Conservation (phyloP, 306 rosid species). For the Vigna angularis region DNA sequence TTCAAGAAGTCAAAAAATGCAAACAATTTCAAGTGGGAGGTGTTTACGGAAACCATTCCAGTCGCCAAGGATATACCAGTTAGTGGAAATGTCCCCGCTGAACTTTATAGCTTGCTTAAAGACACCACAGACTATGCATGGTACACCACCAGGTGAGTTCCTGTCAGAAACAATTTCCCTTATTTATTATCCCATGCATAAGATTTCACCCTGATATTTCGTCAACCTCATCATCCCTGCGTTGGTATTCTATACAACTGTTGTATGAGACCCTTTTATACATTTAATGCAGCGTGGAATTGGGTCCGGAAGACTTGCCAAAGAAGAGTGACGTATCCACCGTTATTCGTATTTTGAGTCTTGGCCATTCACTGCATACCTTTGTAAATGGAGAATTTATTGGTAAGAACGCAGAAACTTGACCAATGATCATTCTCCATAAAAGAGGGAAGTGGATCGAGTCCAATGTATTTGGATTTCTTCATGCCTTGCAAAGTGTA, state of each 20-base stretch:
- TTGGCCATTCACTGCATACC: slow-evolving; percentile 75
- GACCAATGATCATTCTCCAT: neutral
- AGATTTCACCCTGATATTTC: neutral
- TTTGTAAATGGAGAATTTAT: slow-evolving; percentile 75
- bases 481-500: neutral
- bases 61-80: slow-evolving; percentile 48
- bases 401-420: slow-evolving; percentile 62
- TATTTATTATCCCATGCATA: neutral
- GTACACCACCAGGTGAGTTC: slow-evolving; percentile 80
- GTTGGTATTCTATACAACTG: neutral
- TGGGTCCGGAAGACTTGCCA: slow-evolving; percentile 73
- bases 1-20: slow-evolving; percentile 47
- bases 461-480: neutral
- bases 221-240: neutral
- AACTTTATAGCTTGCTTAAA: slow-evolving; percentile 72
- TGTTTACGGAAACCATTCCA: slow-evolving; percentile 68
- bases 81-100: slow-evolving; percentile 46
- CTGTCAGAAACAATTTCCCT: neutral
- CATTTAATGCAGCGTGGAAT: slow-evolving; percentile 60
- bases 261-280: slow-evolving; percentile 8
- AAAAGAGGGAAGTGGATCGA: neutral
- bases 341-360: slow-evolving; percentile 68
- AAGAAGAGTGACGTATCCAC: slow-evolving; percentile 58
- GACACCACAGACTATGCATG: slow-evolving; percentile 85
- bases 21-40: slow-evolving; percentile 66